Base-by-base conservation (phyloP, 2,329 filamentous ascomycete species). In the Cladorrhinum sp. region DNA sequence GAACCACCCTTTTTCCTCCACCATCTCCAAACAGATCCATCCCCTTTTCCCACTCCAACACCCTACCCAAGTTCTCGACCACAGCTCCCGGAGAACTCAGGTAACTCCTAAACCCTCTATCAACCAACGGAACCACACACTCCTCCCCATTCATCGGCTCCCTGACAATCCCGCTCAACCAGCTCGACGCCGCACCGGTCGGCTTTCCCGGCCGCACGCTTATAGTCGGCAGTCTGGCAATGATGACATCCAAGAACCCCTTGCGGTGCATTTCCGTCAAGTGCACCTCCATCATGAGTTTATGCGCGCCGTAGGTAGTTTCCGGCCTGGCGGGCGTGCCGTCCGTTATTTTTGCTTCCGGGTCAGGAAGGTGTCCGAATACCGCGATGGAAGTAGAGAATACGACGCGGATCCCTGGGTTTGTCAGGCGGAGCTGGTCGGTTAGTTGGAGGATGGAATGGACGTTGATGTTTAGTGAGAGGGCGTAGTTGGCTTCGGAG, bases 301-400 rank as follows among this genome's bases (percentile, higher is more conserved):
- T 88, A 72, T 86, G 82, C 4, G 83, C 80, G 33, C 86, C 86
- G 69, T 88, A 88, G 14, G 82, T 86, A 42, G 81, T 82, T 69
- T 86, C 80, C 0, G 86, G 86, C 39, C 83, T 86, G 2, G 85
- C 82, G 36, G 76, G 76, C 21, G 82, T 76, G 53, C 67, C 71
- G 65, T 84, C 80, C 2, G 76, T 79, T 2, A 87, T 80, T 8
- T 62, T 65, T 3, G 20, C 24, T 6, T 1, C 1, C 80, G 66
- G 84, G 12, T 86, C 75, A 1, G 83, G 82, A 3, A 46, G n/a
- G 48, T 80, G 80, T 0, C 86, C 86, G 68, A 84, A 88, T 7
- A 88, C 84, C 28, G 86, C 86, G 64, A 86, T 84, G 42, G 83
- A 86, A 49, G 81, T 85, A 0, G 85, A 79, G 70, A 86, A 88